These are phyloP conservation scores for Candida nonsorbophila DNA, from an alignment of 805 yeast species.

Conservation along the genomic window DNA sequence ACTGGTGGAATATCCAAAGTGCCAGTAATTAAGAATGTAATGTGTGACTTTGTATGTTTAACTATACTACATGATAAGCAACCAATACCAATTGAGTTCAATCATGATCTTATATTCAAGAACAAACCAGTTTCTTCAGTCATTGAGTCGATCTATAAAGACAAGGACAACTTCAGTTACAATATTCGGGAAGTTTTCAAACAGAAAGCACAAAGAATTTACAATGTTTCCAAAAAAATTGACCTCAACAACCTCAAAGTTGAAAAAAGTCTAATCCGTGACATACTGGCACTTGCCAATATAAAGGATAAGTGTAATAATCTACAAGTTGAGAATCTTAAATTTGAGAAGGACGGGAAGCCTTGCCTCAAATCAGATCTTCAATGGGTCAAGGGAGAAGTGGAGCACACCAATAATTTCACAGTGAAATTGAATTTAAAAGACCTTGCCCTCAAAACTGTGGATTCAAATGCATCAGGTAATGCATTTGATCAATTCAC, in stretches of 20 bases:
- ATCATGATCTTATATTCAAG: slow-evolving; percentile 28
- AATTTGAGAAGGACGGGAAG: slow-evolving; percentile 7
- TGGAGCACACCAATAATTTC: slow-evolving; percentile 7
- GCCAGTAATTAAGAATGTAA: slow-evolving; percentile 13
- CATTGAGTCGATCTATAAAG: slow-evolving; percentile 5
- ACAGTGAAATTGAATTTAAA: slow-evolving; percentile 12
- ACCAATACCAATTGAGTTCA: slow-evolving; percentile 34
- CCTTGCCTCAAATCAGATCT: not conserved
- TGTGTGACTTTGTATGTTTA: slow-evolving; percentile 24
- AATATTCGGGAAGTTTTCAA: slow-evolving; percentile 19
- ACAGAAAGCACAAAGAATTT: slow-evolving; percentile 13
- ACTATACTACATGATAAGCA: slow-evolving; percentile 24
- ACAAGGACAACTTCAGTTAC: slow-evolving; percentile 18
- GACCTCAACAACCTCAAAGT: slow-evolving; percentile 21
- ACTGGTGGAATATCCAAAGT: too few relatives aligned
- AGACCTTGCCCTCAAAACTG: slow-evolving; percentile 1
- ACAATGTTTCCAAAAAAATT: slow-evolving; percentile 12
- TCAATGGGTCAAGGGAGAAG: too few relatives aligned
- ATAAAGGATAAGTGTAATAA: slow-evolving; percentile 20
- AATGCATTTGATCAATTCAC: slow-evolving; percentile 16
- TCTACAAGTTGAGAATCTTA: slow-evolving; percentile 14
- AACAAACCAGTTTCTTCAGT: slow-evolving; percentile 11
- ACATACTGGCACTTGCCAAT: slow-evolving; percentile 22
- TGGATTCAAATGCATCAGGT: slow-evolving; percentile 8
- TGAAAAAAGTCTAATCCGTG: slow-evolving; percentile 23